Base-by-base conservation (phyloP, 2,329 filamentous ascomycete species). In the Nakataea oryzae region DNA sequence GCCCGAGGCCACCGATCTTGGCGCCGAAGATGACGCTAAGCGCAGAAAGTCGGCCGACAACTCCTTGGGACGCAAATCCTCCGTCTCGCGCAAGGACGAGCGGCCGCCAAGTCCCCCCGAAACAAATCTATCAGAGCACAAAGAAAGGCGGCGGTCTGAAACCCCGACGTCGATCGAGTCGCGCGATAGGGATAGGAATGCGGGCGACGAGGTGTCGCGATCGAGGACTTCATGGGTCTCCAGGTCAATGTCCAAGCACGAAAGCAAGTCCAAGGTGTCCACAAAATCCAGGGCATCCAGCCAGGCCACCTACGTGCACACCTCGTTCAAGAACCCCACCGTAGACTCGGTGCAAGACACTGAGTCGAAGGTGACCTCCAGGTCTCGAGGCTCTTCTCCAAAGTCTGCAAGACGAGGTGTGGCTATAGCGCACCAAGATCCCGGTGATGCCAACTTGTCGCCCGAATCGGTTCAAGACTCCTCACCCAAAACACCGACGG, bases 1-100 rank as follows among this genome's bases (percentile, higher is more conserved):
- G 1, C 89, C 89, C 24, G 88, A 91, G 64, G 81, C 87, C 27
- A 91, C 88, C 27, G 88, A 91, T 69, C 68, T 90, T 27, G 85
- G 86, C 60, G 78, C 79, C 27, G 75, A 74, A 28, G 78, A 76
- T 61, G 78, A 79, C 56, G 73, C 76, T 63, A 71, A 70, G 61
- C 77, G 78, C 64, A 79, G 80, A 30, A 82, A 78, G 69, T 82
- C 81, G 32, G 71, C 72, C 27, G 79, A 80, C 30, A 71, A 75
- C 24, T 71, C 75, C 28, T 63, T 66, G 7, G 61, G 67, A 26
- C 70, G 71, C 54, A 74, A 72, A 0, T 74, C 74, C 5, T 67
- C 69, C 1, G 72, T 74, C 41, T 60, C 65, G 9, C 80, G 73
- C 71, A 80, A 75, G 68, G 75, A 80, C 66, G 75, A 74, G 60